Percentiles rank a stretch among this genome's conserved stretches.
Evolutionary conservation across 495 filamentous ascomycete species (phyloP).

Genomic region (Halenospora varia): DNA sequence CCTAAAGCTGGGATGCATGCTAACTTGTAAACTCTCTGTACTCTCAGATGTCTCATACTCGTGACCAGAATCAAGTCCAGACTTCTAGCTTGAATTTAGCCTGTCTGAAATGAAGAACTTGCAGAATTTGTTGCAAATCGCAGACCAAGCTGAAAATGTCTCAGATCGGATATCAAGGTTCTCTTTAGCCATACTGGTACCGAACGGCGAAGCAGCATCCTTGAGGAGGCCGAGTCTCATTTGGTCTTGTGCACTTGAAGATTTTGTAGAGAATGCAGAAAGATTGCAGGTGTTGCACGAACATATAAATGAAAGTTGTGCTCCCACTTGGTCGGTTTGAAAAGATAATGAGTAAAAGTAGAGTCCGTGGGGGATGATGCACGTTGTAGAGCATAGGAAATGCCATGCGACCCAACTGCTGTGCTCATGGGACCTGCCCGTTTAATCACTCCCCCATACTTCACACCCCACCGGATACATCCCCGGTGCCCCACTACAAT

Average conservation of each 20-base stretch:
- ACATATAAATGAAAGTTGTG: neutral
- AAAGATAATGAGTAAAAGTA: neutral
- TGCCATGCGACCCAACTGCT: neutral
- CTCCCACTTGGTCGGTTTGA: neutral
- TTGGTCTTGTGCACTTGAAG: neutral
- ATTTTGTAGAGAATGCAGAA: too few relatives aligned
- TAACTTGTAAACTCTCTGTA: conserved; percentile 9
- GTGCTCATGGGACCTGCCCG: neutral
- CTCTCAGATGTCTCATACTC: too few relatives aligned
- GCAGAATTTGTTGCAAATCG: neutral
- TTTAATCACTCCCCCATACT: neutral
- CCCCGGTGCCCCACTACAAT: neutral
- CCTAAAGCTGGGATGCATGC: too few relatives aligned
- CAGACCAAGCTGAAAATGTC: neutral
- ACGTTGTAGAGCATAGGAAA: neutral
- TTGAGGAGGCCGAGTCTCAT: neutral
- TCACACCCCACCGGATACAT: neutral
- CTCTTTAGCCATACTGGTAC: neutral
- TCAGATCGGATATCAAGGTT: neutral
- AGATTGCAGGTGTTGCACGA: neutral
- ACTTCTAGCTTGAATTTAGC: neutral
- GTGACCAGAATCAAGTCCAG: too few relatives aligned
- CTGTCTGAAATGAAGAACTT: neutral
- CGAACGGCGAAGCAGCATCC: neutral
- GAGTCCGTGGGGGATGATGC: neutral